phyloP scores from a whole-genome alignment of 2,329 filamentous ascomycete species.

The Pyrenophora seminiperda region DNA sequence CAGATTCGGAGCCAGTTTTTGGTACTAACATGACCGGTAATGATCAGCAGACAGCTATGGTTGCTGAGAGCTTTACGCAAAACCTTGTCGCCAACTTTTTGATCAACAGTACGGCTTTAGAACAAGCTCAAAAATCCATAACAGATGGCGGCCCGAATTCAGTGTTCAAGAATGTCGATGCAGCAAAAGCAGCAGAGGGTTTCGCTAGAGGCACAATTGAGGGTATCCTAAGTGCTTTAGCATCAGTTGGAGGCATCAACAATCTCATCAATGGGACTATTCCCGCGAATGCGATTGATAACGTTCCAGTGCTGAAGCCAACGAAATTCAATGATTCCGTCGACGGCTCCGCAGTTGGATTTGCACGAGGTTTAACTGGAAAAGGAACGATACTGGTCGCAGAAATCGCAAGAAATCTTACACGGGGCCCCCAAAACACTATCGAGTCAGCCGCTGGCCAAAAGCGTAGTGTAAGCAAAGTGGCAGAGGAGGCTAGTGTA shows the following conservation, averaged over 20 bases:
- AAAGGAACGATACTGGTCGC: constrained; percentile 34
- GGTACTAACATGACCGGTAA: constrained; percentile 12
- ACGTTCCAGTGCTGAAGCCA: constrained; percentile 24
- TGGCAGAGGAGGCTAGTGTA: constrained; percentile 15
- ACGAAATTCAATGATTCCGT: constrained; percentile 35
- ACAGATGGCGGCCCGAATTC: constrained; percentile 6
- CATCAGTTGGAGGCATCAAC: constrained; percentile 32
- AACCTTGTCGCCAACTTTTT: constrained; percentile 31
- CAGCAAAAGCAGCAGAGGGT: constrained; percentile 34
- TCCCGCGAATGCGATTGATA: constrained; percentile 23
- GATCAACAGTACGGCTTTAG: constrained; percentile 27
- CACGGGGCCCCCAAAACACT: constrained; percentile 8
- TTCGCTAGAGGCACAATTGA: constrained; percentile 36
- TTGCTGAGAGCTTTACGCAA: constrained; percentile 30
- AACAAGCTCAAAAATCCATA: constrained; percentile 9
- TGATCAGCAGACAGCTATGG: constrained; percentile 20
- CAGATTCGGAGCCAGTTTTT: constrained; percentile 8
- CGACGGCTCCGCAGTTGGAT: constrained; percentile 32
- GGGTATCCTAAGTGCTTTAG: constrained; percentile 31
- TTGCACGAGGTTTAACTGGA: constrained; percentile 32
- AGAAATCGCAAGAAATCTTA: constrained; percentile 25
- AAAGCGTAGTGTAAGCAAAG: constrained; percentile 9
- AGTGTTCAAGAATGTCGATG: constrained; percentile 14
- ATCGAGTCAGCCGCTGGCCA: background rate
- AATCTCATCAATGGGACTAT: constrained; percentile 36